Evolutionary conservation across 345 rosid genomes (phyloP), one percentile per base, ranked within the genome.

Genomic region (Citrus unshiu): DNA sequence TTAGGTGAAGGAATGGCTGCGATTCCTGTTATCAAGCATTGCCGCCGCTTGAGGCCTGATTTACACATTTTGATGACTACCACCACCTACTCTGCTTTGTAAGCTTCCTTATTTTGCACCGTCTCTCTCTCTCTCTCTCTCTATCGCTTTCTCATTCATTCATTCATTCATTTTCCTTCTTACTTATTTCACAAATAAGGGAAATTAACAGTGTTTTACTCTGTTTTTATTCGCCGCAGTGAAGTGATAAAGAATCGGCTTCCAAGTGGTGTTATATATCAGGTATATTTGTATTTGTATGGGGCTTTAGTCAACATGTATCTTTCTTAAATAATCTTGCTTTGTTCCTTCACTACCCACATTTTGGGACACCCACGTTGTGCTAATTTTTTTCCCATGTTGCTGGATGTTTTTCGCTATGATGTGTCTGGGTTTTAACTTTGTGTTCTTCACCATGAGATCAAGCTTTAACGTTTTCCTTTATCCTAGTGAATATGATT

Each of bases 1-100:
- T 84, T 95, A 86, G 97, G 99, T 77, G 99, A 93, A 86, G 98
- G 98, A 83, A 93, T 95, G 96, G 98, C 95, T 59, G 92, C 92
- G 18, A 89, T 95, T 87, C 98, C 98, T 2, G 93, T 95, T 34
- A 89, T 95, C 69, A 88, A 79, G 82, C 83, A 67, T 35, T 92
- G 93, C 80, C 70, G 79, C 69, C 87, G 78, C 22, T 62, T 72
- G 79, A 82, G 93, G 79, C 92, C 93, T 29, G 87, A 88, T n/a
- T 70, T 90, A 63, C 89, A 77, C 78, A 86, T 95, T 77, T 82
- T 95, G 80, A 84, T 95, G 93, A 95, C 98, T 12, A 92, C 97
- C 4, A 79, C 97, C 16, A 91, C 91, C 0, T 32, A 88, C 32
- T 91, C 97, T 78, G 93, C 98, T 13, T 90, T 90, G 98, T 93